Base-by-base conservation (phyloP, 441 rosid genomes). In the Cnidoscolus chayamansa region DNA sequence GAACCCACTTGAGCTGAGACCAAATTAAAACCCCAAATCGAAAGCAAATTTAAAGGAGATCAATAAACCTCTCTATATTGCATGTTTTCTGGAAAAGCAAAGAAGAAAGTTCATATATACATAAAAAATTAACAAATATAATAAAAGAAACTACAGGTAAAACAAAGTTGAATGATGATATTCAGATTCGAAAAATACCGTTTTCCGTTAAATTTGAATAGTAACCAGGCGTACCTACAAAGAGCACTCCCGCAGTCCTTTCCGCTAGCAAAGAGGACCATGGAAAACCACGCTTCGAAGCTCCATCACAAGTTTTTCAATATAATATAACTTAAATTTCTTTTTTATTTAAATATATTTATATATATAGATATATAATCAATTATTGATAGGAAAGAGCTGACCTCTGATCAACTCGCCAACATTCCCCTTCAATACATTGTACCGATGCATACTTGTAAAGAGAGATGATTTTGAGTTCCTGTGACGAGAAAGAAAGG, bases 211-310 rank as follows among this genome's bases (percentile, higher is more conserved):
- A 63, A 35, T 53, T 54, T 56, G 75, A 79, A 79, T 68, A 82
- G 81, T 72, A 45, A 30, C 54, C 2, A 76, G 65, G 70, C 65
- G 81, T 79, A 66, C 79, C 80, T 50, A 76, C 76, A 35, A 51
- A 61, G 51, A 40, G 63, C 50, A 68, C 68, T 47, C 25, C 11
- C 48, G 53, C 11, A 62, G 60, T 59, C 74, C 72, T 73, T 72
- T 72, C 70, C 53, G 35, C 80, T n/a, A 50, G 65, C 30, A 2
- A 16, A 20, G 64, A 78, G 83, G 77, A 75, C 82, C 87, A 83
- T 85, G 58, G 73, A 82, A 83, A 78, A 74, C 71, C 84, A 82
- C 87, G 87, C 87, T 76, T 68, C 72, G 60, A 68, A 77, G 65
- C 75, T 73, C 70, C 65, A 72, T 62, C 70, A 70, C 78, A 19